phyloP scores from a whole-genome alignment of 352 stramenopile genomes.

The Albugo candida region DNA sequence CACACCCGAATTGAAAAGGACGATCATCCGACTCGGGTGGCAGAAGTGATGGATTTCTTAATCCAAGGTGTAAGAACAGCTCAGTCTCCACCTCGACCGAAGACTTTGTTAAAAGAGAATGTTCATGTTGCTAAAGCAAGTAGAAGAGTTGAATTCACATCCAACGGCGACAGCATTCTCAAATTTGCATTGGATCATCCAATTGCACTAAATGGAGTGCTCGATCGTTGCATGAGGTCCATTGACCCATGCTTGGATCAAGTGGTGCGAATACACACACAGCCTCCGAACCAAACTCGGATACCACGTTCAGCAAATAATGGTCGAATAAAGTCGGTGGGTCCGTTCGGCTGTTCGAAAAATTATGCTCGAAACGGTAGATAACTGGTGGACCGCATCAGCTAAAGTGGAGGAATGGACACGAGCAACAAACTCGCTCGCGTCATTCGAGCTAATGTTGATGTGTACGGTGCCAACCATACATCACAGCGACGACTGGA shows the following conservation, averaged over 20 bases:
- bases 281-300: not conserved
- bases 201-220: not conserved
- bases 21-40: too few species aligned
- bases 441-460: slow-evolving; percentile 2
- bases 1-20: too few species aligned
- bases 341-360: too few species aligned
- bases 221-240: not conserved
- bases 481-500: slow-evolving; percentile 4
- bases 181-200: slow-evolving; percentile 3
- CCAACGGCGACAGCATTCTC: not conserved
- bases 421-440: not conserved
- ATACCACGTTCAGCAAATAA: too few species aligned
- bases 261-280: not conserved
- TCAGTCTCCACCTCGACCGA: too few species aligned
- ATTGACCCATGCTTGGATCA: not conserved
- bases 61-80: too few species aligned
- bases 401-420: not conserved
- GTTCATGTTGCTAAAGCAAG: too few species aligned
- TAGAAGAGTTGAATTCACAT: slow-evolving; percentile 1
- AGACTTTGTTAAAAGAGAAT: too few species aligned
- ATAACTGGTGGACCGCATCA: not conserved
- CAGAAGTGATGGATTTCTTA: too few species aligned
- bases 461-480: slow-evolving; percentile 1
- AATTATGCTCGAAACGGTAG: not conserved
- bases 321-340: too few species aligned